Base-by-base conservation (phyloP, 2,329 filamentous ascomycete species). In the Neopestalotiopsis sp. region DNA sequence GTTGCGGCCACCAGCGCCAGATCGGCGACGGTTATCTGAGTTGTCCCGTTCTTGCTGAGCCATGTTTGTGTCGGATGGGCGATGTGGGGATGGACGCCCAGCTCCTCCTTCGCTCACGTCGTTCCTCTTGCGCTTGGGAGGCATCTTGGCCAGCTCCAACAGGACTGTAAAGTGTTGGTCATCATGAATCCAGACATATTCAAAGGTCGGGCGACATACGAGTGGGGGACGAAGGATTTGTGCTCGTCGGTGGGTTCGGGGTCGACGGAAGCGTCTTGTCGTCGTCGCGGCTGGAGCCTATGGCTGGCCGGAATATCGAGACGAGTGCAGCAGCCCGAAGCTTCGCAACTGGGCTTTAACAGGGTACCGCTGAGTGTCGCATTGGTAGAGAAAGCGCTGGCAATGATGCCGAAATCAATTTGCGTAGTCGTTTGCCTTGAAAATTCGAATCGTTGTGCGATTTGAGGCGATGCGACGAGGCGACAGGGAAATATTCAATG, bases 1-100 rank as follows among this genome's bases (percentile, higher is more conserved):
- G 68, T 81, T 81, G 71, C 85, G 80, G 64, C 83, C 81, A 63
- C 82, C 81, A 67, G 86, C 83, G 65, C 79, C 77, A 71, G 84
- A 81, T 69, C 83, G 79, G 63, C 82, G 82, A 72, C 77, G 77
- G 67, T 74, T 75, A 75, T 87, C 84, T 63, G 75, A 72, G 65
- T 79, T 78, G 72, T 86, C 84, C 79, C 86, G 80, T 67, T 91
- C 89, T 77, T 90, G 87, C 71, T 90, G 88, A 58, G 82, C 87
- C 67, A 90, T 75, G 52, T 80, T 75, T 6, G 85, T 85, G 73
- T 90, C 86, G 66, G 83, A 84, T 61, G 90, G 89, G 42, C 89
- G 87, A 79, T 91, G 89, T 65, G 90, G 90, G 65, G 89, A 86
- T 24, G 89, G 89, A 70, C 90, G 84, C 68, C 81, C 83, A 62